Conservation (phyloP, 805 yeast genomes). For the Lipomyces spencermartinsiae region DNA sequence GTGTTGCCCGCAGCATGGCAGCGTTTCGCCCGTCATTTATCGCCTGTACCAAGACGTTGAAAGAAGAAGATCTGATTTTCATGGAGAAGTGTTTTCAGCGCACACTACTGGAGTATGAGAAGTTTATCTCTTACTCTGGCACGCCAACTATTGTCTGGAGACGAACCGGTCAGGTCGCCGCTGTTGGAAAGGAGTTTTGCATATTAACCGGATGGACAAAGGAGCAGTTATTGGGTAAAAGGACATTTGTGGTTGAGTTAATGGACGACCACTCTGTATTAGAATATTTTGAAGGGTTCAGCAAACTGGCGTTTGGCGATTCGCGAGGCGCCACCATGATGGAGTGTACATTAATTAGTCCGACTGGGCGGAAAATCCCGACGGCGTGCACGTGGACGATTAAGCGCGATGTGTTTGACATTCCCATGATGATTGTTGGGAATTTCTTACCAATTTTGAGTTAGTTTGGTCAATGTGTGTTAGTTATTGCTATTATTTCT, state of each 20-base stretch:
- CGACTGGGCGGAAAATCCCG: constrained; percentile 53
- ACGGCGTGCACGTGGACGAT: constrained; percentile 92
- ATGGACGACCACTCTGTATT: constrained; percentile 87
- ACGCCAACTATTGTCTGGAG: constrained; percentile 97
- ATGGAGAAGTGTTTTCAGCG: constrained; percentile 97
- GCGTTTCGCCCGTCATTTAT: constrained; percentile 90
- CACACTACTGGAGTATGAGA: constrained; percentile 85
- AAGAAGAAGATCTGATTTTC: constrained; percentile 89
- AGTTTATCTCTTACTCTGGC: constrained; percentile 81
- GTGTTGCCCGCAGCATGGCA: constrained; percentile 87
- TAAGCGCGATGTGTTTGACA: constrained; percentile 92
- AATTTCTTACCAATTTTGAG: constrained; percentile 79
- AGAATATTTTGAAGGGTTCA: constrained; percentile 85
- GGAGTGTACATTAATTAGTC: constrained; percentile 77
- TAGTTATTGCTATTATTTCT: not conserved
- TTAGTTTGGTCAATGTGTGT: constrained; percentile 17
- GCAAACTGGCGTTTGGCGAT: constrained; percentile 88
- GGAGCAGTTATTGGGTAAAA: constrained; percentile 67
- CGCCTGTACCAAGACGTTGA: constrained; percentile 85
- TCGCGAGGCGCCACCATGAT: constrained; percentile 88
- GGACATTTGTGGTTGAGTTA: constrained; percentile 65
- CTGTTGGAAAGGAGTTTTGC: constrained; percentile 93
- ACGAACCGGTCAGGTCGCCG: constrained; percentile 92
- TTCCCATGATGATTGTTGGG: constrained; percentile 96
- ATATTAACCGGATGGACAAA: constrained; percentile 88